phyloP scores from a whole-genome alignment of 2,329 filamentous ascomycete genomes.

The Scytalidium lignicola region DNA sequence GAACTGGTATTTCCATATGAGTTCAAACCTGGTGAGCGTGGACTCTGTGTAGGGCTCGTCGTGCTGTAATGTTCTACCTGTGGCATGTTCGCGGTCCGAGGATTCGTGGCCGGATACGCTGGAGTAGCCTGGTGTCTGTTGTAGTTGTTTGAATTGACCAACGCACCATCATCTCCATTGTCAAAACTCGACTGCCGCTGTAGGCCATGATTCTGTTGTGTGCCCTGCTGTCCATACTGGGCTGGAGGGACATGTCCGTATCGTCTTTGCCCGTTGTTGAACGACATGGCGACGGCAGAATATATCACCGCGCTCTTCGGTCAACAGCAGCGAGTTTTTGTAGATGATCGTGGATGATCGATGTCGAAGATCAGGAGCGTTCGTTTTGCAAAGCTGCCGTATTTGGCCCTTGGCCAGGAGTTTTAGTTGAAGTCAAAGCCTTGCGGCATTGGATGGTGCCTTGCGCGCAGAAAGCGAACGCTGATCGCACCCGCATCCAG shows the following conservation, averaged over 20 bases:
- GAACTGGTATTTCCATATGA: slow-evolving; percentile 21
- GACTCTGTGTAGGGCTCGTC: slow-evolving; percentile 16
- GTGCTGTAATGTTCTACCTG: slow-evolving; percentile 62
- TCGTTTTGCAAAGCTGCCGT: slow-evolving; percentile 6
- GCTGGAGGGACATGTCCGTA: slow-evolving; percentile 64
- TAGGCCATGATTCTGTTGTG: slow-evolving; percentile 33
- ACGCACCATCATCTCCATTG: slow-evolving; percentile 64
- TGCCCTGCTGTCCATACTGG: slow-evolving; percentile 46
- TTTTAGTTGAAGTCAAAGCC: slow-evolving; percentile 7
- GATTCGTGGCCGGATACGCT: slow-evolving; percentile 16
- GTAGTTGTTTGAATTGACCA: slow-evolving; percentile 34
- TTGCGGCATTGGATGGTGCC: slow-evolving; percentile 16
- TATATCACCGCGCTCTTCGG: slow-evolving; percentile 7
- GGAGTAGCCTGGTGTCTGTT: slow-evolving; percentile 27
- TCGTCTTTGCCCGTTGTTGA: slow-evolving; percentile 57
- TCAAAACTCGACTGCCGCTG: slow-evolving; percentile 66
- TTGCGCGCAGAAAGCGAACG: slow-evolving; percentile 11
- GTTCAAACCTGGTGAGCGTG: slow-evolving; percentile 19
- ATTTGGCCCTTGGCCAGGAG: slow-evolving; percentile 14
- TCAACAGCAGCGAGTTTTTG: neutral
- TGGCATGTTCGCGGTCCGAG: slow-evolving; percentile 16
- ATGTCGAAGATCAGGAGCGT: slow-evolving; percentile 4
- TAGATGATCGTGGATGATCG: slow-evolving; percentile 1
- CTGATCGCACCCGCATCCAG: slow-evolving; percentile 14
- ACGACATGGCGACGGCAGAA: slow-evolving; percentile 46